Evolutionary conservation across 768 basidiomycete species (phyloP).

Genomic region (Xerocomellus chrysenteron): DNA sequence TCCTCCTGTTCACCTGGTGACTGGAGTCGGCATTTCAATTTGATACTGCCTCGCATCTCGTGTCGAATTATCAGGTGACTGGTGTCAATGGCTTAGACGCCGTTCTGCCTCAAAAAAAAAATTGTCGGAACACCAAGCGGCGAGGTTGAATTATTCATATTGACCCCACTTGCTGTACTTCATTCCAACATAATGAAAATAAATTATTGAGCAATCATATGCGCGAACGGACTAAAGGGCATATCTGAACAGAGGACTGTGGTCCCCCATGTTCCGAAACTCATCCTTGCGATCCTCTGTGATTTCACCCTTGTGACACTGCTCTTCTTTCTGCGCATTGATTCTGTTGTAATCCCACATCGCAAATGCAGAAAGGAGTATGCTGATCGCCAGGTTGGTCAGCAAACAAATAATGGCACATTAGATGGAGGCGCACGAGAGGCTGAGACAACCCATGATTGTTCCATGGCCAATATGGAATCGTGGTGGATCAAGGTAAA

Average conservation of each 20-base stretch:
- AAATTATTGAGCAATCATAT: not conserved
- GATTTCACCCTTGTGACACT: slow-evolving; percentile 45
- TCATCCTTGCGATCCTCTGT: slow-evolving; percentile 38
- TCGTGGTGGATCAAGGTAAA: slow-evolving; percentile 39
- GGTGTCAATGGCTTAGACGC: too few relatives aligned
- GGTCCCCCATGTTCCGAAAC: slow-evolving; percentile 37
- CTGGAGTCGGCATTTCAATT: too few relatives aligned
- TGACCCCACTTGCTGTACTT: too few relatives aligned
- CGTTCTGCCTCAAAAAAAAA: too few relatives aligned
- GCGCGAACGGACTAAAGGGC: not conserved
- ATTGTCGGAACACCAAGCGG: too few relatives aligned
- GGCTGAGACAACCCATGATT: slow-evolving; percentile 36
- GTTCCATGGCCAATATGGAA: slow-evolving; percentile 40
- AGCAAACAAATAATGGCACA: slow-evolving; percentile 22
- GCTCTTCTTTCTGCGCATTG: slow-evolving; percentile 47
- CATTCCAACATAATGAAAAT: not conserved
- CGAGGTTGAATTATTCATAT: not conserved
- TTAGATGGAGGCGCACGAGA: slow-evolving; percentile 20
- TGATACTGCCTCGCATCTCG: too few relatives aligned
- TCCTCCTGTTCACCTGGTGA: too few relatives aligned
- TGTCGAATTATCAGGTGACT: too few relatives aligned
- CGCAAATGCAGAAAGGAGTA: slow-evolving; percentile 38
- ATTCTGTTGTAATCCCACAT: slow-evolving; percentile 50
- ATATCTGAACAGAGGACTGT: too few relatives aligned
- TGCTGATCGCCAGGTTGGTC: slow-evolving; percentile 33